A percentile compares a stretch with the other conserved stretches of the same genome.
These are phyloP conservation scores for Grammothele lineata DNA, from an alignment of 768 basidiomycete species.

Conservation along the genomic window DNA sequence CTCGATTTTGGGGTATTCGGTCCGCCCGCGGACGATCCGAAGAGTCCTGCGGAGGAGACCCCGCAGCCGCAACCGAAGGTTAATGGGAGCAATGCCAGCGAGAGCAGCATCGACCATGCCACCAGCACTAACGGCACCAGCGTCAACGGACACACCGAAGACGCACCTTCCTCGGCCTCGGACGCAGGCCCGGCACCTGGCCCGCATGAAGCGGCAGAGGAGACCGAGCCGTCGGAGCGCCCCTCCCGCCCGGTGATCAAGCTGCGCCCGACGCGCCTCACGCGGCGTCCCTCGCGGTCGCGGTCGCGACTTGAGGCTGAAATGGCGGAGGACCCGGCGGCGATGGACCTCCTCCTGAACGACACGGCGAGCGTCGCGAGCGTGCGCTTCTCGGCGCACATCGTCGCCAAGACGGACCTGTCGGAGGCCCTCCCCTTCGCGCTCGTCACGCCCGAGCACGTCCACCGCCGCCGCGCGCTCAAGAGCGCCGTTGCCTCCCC, in stretches of 20 bases:
- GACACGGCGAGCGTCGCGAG: conserved; percentile 72
- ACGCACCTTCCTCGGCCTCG: not conserved
- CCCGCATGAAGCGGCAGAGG: conserved; percentile 1
- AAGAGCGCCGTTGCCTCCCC: conserved; percentile 13
- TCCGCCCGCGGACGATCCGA: conserved; percentile 26
- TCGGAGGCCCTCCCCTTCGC: conserved; percentile 68
- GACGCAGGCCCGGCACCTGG: not conserved
- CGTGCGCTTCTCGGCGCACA: conserved; percentile 70
- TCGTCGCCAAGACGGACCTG: conserved; percentile 59
- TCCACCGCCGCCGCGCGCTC: conserved; percentile 32
- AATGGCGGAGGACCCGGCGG: conserved; percentile 44
- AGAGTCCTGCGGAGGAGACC: not conserved
- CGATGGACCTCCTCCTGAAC: conserved; percentile 44
- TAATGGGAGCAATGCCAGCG: conserved; percentile 1
- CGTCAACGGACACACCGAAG: no score
- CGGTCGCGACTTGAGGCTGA: conserved; percentile 59
- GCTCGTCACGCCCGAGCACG: conserved; percentile 68
- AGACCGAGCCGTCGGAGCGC: conserved; percentile 36
- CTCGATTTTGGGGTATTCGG: conserved; percentile 79
- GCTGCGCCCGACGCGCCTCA: conserved; percentile 50
- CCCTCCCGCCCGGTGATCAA: conserved; percentile 74
- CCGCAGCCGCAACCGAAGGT: not conserved
- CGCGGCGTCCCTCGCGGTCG: conserved; percentile 50
- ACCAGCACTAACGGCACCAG: not conserved
- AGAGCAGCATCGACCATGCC: conserved; percentile 3